Evolutionary conservation across 257 asterid species (phyloP).

Genomic region (Nicotiana attenuata): DNA sequence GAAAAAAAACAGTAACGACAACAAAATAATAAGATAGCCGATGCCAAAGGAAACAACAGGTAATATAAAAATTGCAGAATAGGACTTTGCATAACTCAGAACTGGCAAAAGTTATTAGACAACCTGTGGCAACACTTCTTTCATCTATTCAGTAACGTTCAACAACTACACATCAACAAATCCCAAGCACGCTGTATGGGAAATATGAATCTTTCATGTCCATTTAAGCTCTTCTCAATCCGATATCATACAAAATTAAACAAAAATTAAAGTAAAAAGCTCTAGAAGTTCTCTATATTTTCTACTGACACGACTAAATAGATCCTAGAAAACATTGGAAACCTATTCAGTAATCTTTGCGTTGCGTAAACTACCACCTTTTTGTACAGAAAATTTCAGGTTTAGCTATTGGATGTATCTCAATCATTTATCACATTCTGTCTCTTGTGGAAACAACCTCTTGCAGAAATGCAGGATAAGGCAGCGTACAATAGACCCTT

Average conservation of each 20-base stretch:
- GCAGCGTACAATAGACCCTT: too few relatives aligned
- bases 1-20: too few relatives aligned
- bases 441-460: too few relatives aligned
- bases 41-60: too few relatives aligned
- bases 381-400: background rate
- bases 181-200: background rate
- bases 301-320: background rate
- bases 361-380: background rate
- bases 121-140: background rate
- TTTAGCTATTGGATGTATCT: background rate
- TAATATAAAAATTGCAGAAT: too few relatives aligned
- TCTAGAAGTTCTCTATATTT: background rate
- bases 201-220: background rate
- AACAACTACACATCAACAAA: background rate
- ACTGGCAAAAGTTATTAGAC: background rate
- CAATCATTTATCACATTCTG: background rate
- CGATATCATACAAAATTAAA: background rate
- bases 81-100: too few relatives aligned
- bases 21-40: too few relatives aligned
- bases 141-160: background rate
- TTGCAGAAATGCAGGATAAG: too few relatives aligned
- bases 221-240: background rate
- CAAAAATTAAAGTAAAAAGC: background rate
- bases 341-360: background rate
- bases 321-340: background rate